Evolutionary conservation across 345 rosid genomes (phyloP), one percentile per base, ranked within the genome.

Genomic region (Isatis tinctoria): DNA sequence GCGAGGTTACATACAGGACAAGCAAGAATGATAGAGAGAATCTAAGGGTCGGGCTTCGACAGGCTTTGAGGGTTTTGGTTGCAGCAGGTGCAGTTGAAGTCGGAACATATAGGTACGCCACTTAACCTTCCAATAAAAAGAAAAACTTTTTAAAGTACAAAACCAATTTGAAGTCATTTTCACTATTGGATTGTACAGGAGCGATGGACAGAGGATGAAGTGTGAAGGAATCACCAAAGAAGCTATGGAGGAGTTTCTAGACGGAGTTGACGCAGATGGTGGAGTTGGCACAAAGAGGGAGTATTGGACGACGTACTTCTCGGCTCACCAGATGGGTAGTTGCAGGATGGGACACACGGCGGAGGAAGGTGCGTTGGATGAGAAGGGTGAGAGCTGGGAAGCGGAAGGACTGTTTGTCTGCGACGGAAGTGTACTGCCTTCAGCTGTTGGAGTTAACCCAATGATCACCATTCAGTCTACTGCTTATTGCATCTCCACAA

Each of bases 321-420:
- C 94, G 0, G 94, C 91, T 0, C 94, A 88, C 75, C 94, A 86
- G 69, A 85, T 88, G 93, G 84, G 93, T 26, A 88, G 93, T 53
- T 86, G 93, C 66, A 83, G 83, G 78, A 88, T 88, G 86, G 94
- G 89, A 53, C 22, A 5, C 8, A 73, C 43, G n/a, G 74, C 69
- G 13, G 72, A 73, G 45, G 83, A 82, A 33, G 94, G 91, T 8
- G 94, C 89, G 2, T 82, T 88, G 20, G 89, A 86, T 70, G 82
- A 72, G 74, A 79, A 78, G 2, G 87, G 90, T 9, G 89, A 88
- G 83, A 86, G 83, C 41, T 88, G 90, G 90, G 93, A 88, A 80
- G 87, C 93, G 14, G 78, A 83, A 39, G 85, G 87, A 5, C 47
- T 88, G 30, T 88, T 81, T 67, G 87, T 86, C 1, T 88, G 93